Base-by-base conservation (phyloP, 78 protist genomes). In the Pigoraptor vietnamica region DNA sequence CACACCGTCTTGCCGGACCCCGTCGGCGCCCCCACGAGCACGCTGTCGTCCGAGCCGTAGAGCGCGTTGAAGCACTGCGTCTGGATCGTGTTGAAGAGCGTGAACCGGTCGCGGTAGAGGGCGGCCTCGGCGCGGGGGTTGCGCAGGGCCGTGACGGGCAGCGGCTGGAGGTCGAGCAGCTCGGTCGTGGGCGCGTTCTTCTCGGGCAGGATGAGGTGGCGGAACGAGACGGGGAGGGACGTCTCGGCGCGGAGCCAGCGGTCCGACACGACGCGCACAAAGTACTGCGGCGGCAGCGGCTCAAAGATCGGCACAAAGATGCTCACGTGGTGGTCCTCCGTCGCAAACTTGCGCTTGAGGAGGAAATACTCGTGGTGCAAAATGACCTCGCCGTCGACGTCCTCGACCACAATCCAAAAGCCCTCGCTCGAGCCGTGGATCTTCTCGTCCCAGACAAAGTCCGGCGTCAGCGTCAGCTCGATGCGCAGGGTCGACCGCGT, bases 221-320 rank as follows among this genome's bases (percentile, higher is more conserved):
- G 87, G 98, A 99, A 96, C 81, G 98, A 93, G n/a, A 99, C 90
- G 19, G 99, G 98, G 19, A 98, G 89, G 24, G 93, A 91, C 2
- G 95, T 91, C 88, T 79, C 84, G 23, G 55, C 36, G 1, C 33
- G 29, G 0, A 89, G 2, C 40, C 86, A 90, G 24, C 87, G 86
- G 67, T 90, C 92, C 0, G 92, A 35, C 19, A 90, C 91, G 40
- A 92, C 39, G 48, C 81, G 95, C 10, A 99, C 92, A 90, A 96
- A 99, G 97, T 98, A 99, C 91, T 99, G 99, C 36, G 99, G 99
- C 40, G 99, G 99, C 87, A 98, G 33, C 2, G 99, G 99, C 14
- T 98, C 98, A 89, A 39, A 38, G 23, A 99, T 87, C 21, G 98
- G 99, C 40, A 99, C 98, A 1, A 96, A 95, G 96, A 98, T 97